Evolutionary conservation across 192 early-diverging fungal genomes (phyloP).

Genomic region (Spizellomyces sp.): DNA sequence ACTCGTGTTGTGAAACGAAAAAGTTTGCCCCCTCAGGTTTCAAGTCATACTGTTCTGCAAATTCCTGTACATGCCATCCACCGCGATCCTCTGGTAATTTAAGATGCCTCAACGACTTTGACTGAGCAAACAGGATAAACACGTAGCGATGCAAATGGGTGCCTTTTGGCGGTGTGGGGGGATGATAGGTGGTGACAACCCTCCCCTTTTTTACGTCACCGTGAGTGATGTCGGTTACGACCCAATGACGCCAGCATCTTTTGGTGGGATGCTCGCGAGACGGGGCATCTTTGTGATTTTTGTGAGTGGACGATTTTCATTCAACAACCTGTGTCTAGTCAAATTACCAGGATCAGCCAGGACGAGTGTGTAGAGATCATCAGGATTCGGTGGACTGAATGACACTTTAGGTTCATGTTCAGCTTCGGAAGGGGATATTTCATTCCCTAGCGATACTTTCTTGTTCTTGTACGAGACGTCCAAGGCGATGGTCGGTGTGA

Average conservation of each 20-base stretch:
- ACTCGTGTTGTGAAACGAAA: not conserved
- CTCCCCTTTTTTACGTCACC: not conserved
- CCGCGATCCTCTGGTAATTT: not conserved
- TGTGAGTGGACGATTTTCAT: no score
- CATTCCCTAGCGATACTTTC: not conserved
- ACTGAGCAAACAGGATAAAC: not conserved
- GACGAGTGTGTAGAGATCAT: not conserved
- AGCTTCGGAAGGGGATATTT: not conserved
- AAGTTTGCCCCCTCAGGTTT: not conserved
- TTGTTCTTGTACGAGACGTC: not conserved
- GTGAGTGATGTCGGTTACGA: not conserved
- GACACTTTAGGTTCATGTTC: not conserved
- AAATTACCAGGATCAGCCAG: not conserved
- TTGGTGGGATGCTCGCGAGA: not conserved
- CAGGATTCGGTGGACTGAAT: not conserved
- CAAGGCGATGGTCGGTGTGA: not conserved
- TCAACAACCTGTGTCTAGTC: no score
- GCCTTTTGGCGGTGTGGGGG: not conserved
- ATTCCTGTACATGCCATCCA: not conserved
- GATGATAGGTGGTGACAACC: not conserved
- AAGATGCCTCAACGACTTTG: not conserved
- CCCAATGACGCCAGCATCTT: not conserved
- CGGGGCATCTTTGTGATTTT: not conserved
- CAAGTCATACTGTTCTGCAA: not conserved
- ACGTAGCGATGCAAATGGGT: constrained; percentile 1